Evolutionary conservation across 164 flowering plant genomes (phyloP).

Genomic region (Tetracentron sinense): DNA sequence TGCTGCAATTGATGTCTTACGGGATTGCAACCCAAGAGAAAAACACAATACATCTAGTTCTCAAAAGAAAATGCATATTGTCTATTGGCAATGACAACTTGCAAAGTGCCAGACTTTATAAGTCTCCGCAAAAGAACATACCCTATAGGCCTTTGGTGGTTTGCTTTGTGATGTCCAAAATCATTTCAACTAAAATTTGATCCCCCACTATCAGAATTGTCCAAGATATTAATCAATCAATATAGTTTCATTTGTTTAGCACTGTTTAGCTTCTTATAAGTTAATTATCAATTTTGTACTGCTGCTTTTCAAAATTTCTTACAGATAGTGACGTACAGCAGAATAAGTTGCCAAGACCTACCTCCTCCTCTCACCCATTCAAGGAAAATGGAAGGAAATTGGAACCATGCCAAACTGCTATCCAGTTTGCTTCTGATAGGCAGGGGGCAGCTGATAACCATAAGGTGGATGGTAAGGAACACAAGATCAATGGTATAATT

Average conservation of each 20-base stretch:
- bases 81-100: too few species aligned
- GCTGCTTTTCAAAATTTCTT: slow-evolving; percentile 12
- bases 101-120: not conserved
- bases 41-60: too few species aligned
- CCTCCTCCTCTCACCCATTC: slow-evolving; percentile 31
- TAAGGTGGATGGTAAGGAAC: slow-evolving; percentile 37
- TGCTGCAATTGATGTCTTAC: too few species aligned
- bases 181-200: not conserved
- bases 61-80: too few species aligned
- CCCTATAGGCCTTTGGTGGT: not conserved
- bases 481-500: slow-evolving; percentile 45
- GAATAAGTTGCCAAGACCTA: slow-evolving; percentile 43
- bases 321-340: slow-evolving; percentile 49
- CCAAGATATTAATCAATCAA: not conserved
- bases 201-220: not conserved
- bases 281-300: slow-evolving; percentile 12
- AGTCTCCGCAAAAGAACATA: too few species aligned
- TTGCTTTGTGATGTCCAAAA: not conserved
- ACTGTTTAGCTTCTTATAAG: slow-evolving; percentile 2
- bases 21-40: too few species aligned
- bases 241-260: not conserved
- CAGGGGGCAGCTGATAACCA: slow-evolving; percentile 26
- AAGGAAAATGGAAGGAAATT: slow-evolving; percentile 43
- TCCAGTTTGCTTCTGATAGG: slow-evolving; percentile 12
- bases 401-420: slow-evolving; percentile 33